Evolutionary conservation across 1,284 basidiomycete genomes (phyloP).

Genomic region (Irpex rosettiformis): DNA sequence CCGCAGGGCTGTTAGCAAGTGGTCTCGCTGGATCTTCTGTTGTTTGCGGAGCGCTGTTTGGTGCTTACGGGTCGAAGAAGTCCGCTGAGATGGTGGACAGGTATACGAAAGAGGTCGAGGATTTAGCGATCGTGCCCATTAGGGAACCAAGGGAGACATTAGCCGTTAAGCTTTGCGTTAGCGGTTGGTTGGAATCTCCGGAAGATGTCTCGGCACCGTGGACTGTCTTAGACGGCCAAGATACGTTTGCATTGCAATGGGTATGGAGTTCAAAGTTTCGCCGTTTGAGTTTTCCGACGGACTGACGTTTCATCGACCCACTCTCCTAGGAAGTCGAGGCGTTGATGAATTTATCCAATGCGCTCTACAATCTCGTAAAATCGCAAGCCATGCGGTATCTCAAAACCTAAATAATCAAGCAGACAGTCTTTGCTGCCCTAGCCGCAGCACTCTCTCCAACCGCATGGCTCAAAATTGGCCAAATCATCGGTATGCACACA

Average conservation of each 20-base stretch:
- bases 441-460: conserved; percentile 49
- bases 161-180: conserved; percentile 51
- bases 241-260: conserved; percentile 59
- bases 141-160: conserved; percentile 41
- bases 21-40: conserved; percentile 54
- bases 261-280: conserved; percentile 27
- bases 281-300: background rate
- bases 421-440: conserved; percentile 48
- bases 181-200: conserved; percentile 47
- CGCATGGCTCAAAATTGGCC: conserved; percentile 49
- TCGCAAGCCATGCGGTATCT: conserved; percentile 50
- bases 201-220: conserved; percentile 52
- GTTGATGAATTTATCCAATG: conserved; percentile 45
- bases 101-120: conserved; percentile 51
- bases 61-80: conserved; percentile 50
- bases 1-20: conserved; percentile 48
- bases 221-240: conserved; percentile 48
- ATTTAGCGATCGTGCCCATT: conserved; percentile 50
- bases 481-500: conserved; percentile 44
- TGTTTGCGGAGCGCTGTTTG: conserved; percentile 56
- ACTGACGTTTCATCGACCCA: background rate
- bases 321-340: conserved; percentile 50
- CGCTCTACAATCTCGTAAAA: conserved; percentile 43
- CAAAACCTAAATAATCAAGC: conserved; percentile 45
- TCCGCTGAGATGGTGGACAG: conserved; percentile 47